Base-by-base conservation (phyloP, 345 rosid genomes). In the Syzygium aqueum region DNA sequence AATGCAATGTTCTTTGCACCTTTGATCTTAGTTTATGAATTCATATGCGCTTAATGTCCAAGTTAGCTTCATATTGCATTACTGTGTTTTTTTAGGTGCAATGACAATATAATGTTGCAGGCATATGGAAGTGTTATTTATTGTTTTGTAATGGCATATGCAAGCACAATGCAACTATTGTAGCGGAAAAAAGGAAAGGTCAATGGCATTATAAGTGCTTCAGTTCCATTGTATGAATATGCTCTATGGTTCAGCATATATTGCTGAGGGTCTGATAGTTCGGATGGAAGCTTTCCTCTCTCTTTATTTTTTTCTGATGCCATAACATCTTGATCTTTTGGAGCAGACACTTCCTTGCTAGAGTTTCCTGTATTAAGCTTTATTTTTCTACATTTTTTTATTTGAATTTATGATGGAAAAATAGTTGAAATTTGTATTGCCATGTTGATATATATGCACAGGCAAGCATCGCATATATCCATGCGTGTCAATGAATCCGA, bases 31-130 rank as follows among this genome's bases (percentile, higher is more conserved):
- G 49, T 37, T 73, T 73, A 73, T 73, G 82, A 73, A 37, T 37
- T 73, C 43, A 37, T 37, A 73, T 0, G 49, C 49, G 5, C 4
- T 73, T 73, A 43, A 67, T 21, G 43, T 73, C 49, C 49, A 73
- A 73, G 27, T 37, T 73, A 73, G 21, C 49, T 73, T 40, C 80
- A 73, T 73, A 21, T 37, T 11, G 8, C 23, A 33, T 73, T 37
- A 73, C 49, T 28, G 53, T 73, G 85, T 84, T 86, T 85, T 87
- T 43, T 82, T 46, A 30, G 59, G 85, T 86, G 37, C 54, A 50
- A 30, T 88, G 87, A 56, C 87, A 73, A 51, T 84, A 82, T 84
- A 84, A 53, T 73, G 85, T 57, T 54, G 57, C 80, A 84, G 85
- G 53, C 51, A 17, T 54, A 67, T 85, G 63, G 82, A 22, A 73